Conservation (phyloP, 805 yeast genomes). For the Metschnikowia vanudenii region DNA sequence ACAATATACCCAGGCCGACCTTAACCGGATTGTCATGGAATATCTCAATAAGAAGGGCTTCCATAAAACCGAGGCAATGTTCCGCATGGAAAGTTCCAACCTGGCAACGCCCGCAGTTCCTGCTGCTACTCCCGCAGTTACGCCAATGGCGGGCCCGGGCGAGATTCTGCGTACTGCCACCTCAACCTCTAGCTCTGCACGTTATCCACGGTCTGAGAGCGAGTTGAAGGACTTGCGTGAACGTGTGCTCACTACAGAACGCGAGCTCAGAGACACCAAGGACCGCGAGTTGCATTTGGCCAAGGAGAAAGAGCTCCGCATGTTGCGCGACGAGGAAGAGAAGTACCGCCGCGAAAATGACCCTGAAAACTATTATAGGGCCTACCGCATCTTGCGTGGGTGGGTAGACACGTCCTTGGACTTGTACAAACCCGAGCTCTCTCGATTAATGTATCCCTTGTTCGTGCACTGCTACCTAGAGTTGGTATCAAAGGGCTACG, state of each 20-base stretch:
- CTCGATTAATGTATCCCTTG: slow-evolving; percentile 84
- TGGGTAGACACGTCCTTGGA: slow-evolving; percentile 94
- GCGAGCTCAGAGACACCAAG: slow-evolving; percentile 39
- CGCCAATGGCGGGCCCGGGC: slow-evolving; percentile 33
- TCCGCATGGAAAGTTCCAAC: slow-evolving; percentile 79
- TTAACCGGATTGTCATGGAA: slow-evolving; percentile 89
- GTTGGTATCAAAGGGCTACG: slow-evolving; percentile 62
- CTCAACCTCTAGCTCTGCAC: slow-evolving; percentile 21
- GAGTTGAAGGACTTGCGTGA: slow-evolving; percentile 39
- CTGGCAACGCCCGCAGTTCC: slow-evolving; percentile 52
- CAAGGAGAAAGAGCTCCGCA: slow-evolving; percentile 41
- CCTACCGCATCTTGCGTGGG: slow-evolving; percentile 72
- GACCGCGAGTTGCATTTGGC: slow-evolving; percentile 38
- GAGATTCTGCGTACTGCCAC: slow-evolving; percentile 23
- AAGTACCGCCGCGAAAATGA: slow-evolving; percentile 48
- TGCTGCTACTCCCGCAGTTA: slow-evolving; percentile 46
- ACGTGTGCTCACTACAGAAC: slow-evolving; percentile 31
- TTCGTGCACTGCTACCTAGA: slow-evolving; percentile 87
- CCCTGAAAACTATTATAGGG: slow-evolving; percentile 74
- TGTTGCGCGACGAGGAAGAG: slow-evolving; percentile 42
- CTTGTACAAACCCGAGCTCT: slow-evolving; percentile 83
- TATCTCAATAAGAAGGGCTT: slow-evolving; percentile 92
- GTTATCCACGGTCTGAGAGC: slow-evolving; percentile 27
- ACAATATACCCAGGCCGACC: slow-evolving; percentile 77
- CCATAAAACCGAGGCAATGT: slow-evolving; percentile 89